Percentiles rank a stretch among this genome's conserved stretches.
phyloP scores from a whole-genome alignment of 2,329 filamentous ascomycete species.

The Rugonectria rugulosa region DNA sequence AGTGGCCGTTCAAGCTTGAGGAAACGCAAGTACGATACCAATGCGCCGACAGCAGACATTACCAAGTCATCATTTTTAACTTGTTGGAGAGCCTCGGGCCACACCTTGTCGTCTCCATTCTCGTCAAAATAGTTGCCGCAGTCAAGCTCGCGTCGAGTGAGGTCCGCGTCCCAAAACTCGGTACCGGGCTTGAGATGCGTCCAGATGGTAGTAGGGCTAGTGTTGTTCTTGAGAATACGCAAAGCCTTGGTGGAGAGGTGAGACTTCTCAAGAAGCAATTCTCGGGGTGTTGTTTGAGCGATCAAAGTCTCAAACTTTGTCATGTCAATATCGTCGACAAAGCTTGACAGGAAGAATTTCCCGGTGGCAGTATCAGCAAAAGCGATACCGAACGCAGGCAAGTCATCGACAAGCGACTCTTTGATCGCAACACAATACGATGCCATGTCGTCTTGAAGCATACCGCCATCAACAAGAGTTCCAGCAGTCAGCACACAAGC shows the following conservation, averaged over 20 bases:
- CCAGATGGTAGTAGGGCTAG: conserved; percentile 91
- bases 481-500: conserved; percentile 90
- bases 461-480: conserved; percentile 92
- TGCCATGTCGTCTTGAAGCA: conserved; percentile 98
- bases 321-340: conserved; percentile 88
- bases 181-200: conserved; percentile 86
- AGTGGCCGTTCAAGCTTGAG: conserved; percentile 90
- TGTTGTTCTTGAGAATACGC: conserved; percentile 96
- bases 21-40: conserved; percentile 84
- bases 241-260: conserved; percentile 86
- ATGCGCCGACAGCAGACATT: conserved; percentile 90
- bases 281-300: conserved; percentile 87
- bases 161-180: conserved; percentile 91
- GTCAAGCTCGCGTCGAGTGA: conserved; percentile 81
- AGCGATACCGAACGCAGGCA: conserved; percentile 86
- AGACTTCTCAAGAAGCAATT: conserved; percentile 88
- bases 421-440: conserved; percentile 97
- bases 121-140: conserved; percentile 79
- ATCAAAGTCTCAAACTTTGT: conserved; percentile 98
- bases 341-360: conserved; percentile 92
- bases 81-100: conserved; percentile 79
- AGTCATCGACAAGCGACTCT: conserved; percentile 74
- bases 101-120: conserved; percentile 65
- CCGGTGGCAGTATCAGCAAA: conserved; percentile 97
- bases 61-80: conserved; percentile 79